These are phyloP conservation scores for Knufia fluminis DNA, from an alignment of 2,329 filamentous ascomycete genomes.

Conservation along the genomic window DNA sequence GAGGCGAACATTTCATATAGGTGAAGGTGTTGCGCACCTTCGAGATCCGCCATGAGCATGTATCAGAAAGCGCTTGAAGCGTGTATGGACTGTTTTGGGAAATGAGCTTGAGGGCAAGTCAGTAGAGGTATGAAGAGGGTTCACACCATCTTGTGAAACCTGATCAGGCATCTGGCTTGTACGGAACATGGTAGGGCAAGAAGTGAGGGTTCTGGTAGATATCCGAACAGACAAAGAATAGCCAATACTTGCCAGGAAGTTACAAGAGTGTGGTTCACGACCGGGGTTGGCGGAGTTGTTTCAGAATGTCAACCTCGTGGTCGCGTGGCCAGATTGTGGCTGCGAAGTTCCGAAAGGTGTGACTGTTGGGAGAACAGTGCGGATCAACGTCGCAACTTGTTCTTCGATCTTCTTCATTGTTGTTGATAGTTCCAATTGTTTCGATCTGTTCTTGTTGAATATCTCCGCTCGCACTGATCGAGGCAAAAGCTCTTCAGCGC, in stretches of 20 bases:
- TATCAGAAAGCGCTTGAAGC: slow-evolving; percentile 6
- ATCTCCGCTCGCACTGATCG: no score
- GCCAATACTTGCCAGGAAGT: slow-evolving; percentile 12
- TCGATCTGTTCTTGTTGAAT: no score
- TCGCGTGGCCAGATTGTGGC: slow-evolving; percentile 1
- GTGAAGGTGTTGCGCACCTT: slow-evolving; percentile 1
- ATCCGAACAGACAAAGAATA: background rate
- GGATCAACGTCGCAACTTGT: no score
- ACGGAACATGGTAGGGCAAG: slow-evolving; percentile 14
- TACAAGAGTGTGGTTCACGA: slow-evolving; percentile 11
- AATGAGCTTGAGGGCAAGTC: slow-evolving; percentile 12
- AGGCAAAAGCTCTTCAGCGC: background rate
- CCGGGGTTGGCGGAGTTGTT: slow-evolving; percentile 14
- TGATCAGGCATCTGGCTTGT: background rate
- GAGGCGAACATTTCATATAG: background rate
- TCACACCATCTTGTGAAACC: slow-evolving; percentile 6
- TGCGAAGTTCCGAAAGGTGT: slow-evolving; percentile 7
- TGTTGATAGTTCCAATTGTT: no score
- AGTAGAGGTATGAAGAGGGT: slow-evolving; percentile 1
- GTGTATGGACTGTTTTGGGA: slow-evolving; percentile 4
- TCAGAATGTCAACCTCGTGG: slow-evolving; percentile 11
- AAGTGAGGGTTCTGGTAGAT: slow-evolving; percentile 13
- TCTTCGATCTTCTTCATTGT: no score
- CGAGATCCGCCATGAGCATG: background rate
- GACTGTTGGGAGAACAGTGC: slow-evolving; percentile 1